Conservation (phyloP, 192 early-diverging fungal genomes). For the Chytriomyces confervae region DNA sequence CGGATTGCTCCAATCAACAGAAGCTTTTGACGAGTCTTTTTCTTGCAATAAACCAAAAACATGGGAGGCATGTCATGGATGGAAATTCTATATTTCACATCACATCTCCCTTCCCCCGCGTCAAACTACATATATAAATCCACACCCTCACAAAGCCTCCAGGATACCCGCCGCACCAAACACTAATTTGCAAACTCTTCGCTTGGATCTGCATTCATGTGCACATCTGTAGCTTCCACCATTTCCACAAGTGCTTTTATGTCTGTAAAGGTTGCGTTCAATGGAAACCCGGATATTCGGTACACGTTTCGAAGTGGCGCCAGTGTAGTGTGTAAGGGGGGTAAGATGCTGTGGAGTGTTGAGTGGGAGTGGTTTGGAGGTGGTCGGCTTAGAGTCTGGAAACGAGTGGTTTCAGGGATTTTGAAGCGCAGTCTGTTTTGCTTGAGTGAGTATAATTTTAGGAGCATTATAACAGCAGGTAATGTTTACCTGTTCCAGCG, state of each 20-base stretch:
- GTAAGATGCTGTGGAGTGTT: constrained; percentile 33
- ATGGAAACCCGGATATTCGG: too few relatives aligned
- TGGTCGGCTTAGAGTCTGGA: constrained; percentile 47
- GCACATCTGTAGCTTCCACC: too few relatives aligned
- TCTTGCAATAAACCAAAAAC: too few relatives aligned
- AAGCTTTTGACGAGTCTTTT: too few relatives aligned
- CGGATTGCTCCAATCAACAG: too few relatives aligned
- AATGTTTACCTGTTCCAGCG: constrained; percentile 65
- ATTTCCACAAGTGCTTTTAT: too few relatives aligned
- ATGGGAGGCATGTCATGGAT: too few relatives aligned
- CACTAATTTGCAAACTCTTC: too few relatives aligned
- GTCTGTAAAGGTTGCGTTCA: too few relatives aligned
- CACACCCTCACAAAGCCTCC: constrained; percentile 48
- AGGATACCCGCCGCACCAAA: constrained; percentile 50
- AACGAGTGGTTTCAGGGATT: constrained; percentile 45
- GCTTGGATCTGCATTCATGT: too few relatives aligned
- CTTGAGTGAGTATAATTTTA: not conserved
- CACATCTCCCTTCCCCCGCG: constrained; percentile 29
- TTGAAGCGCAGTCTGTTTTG: constrained; percentile 43
- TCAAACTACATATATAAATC: constrained; percentile 50
- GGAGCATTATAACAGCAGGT: not conserved
- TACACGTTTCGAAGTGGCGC: too few relatives aligned
- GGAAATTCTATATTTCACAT: not conserved
- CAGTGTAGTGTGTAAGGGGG: not conserved
- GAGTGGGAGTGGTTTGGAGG: constrained; percentile 21